phyloP scores from a whole-genome alignment of 306 rosid genomes.

The Prinsepia uniflora region DNA sequence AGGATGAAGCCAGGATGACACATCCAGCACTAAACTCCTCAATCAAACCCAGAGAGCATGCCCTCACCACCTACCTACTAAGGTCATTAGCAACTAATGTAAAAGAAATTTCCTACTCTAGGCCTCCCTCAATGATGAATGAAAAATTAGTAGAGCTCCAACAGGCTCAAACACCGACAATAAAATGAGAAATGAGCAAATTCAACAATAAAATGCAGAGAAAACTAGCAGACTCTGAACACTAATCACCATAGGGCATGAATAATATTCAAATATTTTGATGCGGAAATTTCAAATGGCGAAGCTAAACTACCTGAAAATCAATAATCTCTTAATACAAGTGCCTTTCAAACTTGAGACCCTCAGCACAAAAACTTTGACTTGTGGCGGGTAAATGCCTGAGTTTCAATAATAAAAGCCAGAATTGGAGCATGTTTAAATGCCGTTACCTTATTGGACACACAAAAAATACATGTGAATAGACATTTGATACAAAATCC shows the following conservation, averaged over 20 bases:
- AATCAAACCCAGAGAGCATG: too few species aligned
- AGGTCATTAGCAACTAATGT: too few species aligned
- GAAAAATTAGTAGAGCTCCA: too few species aligned
- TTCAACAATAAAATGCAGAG: not conserved
- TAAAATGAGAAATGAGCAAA: not conserved
- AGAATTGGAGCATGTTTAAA: not conserved
- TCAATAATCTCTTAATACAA: conserved; percentile 86
- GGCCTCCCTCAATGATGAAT: too few species aligned
- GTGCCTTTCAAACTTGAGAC: conserved; percentile 87
- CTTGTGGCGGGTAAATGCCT: too few species aligned
- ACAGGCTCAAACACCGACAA: too few species aligned
- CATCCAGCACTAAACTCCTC: too few species aligned
- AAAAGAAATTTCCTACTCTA: too few species aligned
- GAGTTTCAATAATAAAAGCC: conserved; percentile 20
- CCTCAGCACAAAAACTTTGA: conserved; percentile 77
- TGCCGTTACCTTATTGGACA: not conserved
- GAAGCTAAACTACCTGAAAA: conserved; percentile 61
- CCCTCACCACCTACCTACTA: too few species aligned
- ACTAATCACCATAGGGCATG: not conserved
- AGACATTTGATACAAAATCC: not conserved
- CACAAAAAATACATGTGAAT: not conserved
- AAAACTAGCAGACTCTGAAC: not conserved
- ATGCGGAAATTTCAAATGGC: not conserved
- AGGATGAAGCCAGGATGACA: too few species aligned
- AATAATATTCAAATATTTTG: not conserved